Conservation (phyloP, 352 stramenopile genomes). For the Pythium biforme region DNA sequence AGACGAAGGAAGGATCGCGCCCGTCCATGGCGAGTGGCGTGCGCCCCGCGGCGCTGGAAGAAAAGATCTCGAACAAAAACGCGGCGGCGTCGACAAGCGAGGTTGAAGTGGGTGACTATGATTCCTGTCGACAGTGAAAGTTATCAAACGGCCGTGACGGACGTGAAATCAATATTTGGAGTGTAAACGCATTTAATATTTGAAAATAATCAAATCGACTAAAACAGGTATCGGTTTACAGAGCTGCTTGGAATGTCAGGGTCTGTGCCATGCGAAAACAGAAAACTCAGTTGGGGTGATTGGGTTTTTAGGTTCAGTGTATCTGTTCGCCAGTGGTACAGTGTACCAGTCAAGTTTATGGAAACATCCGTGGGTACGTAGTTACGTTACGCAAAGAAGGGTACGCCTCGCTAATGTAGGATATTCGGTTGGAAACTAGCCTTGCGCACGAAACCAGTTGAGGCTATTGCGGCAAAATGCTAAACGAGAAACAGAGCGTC, state of each 20-base stretch:
- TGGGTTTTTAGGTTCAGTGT: neutral
- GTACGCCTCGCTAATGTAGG: neutral
- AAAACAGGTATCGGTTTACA: neutral
- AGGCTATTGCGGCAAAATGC: no score
- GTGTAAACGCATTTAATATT: no score
- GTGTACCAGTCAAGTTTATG: neutral
- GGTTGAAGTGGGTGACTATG: constrained; percentile 11
- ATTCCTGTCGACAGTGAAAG: neutral
- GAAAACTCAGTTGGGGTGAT: constrained; percentile 10
- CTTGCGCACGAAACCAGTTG: no score
- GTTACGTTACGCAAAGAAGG: no score
- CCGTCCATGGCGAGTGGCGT: neutral
- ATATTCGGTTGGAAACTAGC: neutral
- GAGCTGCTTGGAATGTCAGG: neutral
- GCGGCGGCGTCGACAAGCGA: constrained; percentile 2
- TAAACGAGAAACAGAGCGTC: no score
- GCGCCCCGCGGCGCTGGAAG: neutral
- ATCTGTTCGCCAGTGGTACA: constrained; percentile 1
- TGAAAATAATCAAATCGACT: no score
- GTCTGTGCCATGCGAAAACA: neutral
- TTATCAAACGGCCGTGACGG: no score
- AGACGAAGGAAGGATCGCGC: neutral
- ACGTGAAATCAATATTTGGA: no score
- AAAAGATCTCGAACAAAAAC: constrained; percentile 17
- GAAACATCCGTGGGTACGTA: neutral